phyloP scores from a whole-genome alignment of 1,284 basidiomycete species.

The Microbotryum lychnidis-dioicae region DNA sequence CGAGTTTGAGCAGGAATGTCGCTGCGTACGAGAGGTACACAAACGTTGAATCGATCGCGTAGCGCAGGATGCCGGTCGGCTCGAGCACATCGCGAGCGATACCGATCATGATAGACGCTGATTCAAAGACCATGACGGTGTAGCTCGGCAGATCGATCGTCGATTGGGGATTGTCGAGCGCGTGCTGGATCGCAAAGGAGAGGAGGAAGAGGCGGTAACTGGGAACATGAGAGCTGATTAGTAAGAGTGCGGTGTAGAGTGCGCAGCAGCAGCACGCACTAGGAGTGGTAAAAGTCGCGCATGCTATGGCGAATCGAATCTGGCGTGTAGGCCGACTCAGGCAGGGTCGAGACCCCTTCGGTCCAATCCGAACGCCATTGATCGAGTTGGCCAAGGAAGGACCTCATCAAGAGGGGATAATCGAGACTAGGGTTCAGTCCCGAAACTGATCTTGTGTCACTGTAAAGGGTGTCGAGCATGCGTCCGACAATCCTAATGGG shows the following conservation, averaged over 20 bases:
- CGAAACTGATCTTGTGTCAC: slow-evolving; percentile 41
- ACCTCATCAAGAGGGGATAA: slow-evolving; percentile 34
- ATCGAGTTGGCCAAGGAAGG: slow-evolving; percentile 30
- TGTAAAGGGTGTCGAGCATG: slow-evolving; percentile 42
- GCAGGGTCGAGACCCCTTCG: slow-evolving; percentile 2
- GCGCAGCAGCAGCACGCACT: slow-evolving; percentile 4
- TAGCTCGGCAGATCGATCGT: slow-evolving; percentile 35
- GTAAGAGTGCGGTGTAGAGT: not conserved
- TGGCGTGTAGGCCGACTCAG: not conserved
- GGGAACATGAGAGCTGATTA: slow-evolving; percentile 14
- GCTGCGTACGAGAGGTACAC: slow-evolving; percentile 42
- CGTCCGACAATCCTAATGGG: slow-evolving; percentile 23
- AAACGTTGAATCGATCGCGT: slow-evolving; percentile 40
- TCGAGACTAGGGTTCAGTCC: slow-evolving; percentile 42
- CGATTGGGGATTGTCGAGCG: slow-evolving; percentile 37
- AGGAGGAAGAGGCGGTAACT: slow-evolving; percentile 36
- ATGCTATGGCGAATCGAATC: slow-evolving; percentile 1
- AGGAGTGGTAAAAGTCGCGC: slow-evolving; percentile 24
- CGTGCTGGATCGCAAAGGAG: slow-evolving; percentile 42
- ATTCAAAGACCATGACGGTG: slow-evolving; percentile 32
- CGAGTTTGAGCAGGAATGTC: slow-evolving; percentile 39
- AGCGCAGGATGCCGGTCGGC: slow-evolving; percentile 38
- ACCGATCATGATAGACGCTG: slow-evolving; percentile 29
- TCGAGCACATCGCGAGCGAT: slow-evolving; percentile 38
- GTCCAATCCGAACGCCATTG: slow-evolving; percentile 30